Conservation (phyloP, 1,284 basidiomycete genomes). For the Cryptococcus sp. region DNA sequence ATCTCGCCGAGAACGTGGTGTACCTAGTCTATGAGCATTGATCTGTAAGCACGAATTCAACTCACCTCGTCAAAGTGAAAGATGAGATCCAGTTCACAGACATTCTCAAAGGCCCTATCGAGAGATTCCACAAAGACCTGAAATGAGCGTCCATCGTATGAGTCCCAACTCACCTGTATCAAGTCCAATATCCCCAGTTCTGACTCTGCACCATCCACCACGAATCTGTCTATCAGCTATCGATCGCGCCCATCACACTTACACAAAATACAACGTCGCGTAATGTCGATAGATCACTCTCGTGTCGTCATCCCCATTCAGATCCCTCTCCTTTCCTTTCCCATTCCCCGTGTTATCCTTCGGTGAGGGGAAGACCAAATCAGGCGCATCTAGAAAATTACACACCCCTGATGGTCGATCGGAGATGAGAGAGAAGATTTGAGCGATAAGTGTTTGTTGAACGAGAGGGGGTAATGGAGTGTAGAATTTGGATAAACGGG, state of each 20-base stretch:
- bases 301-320: constrained; percentile 42
- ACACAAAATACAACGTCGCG: constrained; percentile 92
- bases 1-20: constrained; percentile 93
- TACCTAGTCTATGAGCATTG: constrained; percentile 54
- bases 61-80: constrained; percentile 96
- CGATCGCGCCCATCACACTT: constrained; percentile 7
- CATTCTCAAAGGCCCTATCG: constrained; percentile 94
- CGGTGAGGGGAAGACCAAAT: constrained; percentile 54
- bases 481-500: constrained; percentile 95
- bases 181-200: constrained; percentile 94
- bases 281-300: constrained; percentile 60
- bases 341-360: constrained; percentile 11
- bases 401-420: constrained; percentile 72
- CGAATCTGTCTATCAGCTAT: constrained; percentile 54
- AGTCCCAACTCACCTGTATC: constrained; percentile 69
- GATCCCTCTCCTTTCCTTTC: constrained; percentile 21
- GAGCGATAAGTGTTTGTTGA: constrained; percentile 62
- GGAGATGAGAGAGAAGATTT: constrained; percentile 79
- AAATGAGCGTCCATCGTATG: neutral
- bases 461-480: constrained; percentile 71
- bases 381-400: constrained; percentile 88
- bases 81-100: constrained; percentile 96
- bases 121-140: constrained; percentile 95
- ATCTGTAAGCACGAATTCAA: neutral
- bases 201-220: constrained; percentile 90